Evolutionary conservation across 1,284 basidiomycete genomes (phyloP).

Genomic region (Puccinia novopanici): DNA sequence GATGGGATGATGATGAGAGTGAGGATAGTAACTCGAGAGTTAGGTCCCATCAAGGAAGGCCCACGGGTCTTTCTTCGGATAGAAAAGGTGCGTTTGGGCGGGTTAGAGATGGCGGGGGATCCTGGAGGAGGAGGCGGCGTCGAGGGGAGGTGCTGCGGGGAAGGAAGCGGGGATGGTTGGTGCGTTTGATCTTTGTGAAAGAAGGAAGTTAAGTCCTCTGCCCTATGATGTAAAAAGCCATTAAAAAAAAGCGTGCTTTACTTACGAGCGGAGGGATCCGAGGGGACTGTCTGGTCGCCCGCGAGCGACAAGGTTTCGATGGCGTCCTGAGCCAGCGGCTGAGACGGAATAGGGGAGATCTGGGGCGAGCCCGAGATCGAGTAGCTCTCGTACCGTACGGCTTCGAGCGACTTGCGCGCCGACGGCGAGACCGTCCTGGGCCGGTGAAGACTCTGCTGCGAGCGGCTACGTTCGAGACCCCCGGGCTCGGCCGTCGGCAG

Average conservation of each 20-base stretch:
- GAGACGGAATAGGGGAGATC: not conserved
- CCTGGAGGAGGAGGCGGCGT: not conserved
- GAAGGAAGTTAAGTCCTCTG: not conserved
- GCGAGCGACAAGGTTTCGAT: not conserved
- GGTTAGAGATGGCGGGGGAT: not conserved
- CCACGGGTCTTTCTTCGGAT: not conserved
- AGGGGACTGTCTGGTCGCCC: not conserved
- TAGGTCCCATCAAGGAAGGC: not conserved
- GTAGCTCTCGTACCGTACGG: conserved; percentile 42
- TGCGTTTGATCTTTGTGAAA: not conserved
- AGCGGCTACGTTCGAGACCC: conserved; percentile 7
- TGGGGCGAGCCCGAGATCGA: conserved; percentile 37
- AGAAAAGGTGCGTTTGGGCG: conserved; percentile 15
- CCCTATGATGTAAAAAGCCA: not conserved
- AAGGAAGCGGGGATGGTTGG: not conserved
- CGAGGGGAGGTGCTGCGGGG: not conserved
- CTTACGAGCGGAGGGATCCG: not conserved
- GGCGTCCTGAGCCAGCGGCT: not conserved
- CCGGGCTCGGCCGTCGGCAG: conserved; percentile 54
- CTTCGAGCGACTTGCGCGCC: conserved; percentile 45
- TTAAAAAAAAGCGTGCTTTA: not conserved
- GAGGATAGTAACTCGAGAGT: too few relatives aligned
- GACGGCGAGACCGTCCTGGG: conserved; percentile 31
- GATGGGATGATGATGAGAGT: too few relatives aligned
- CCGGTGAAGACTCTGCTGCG: not conserved